phyloP scores from a whole-genome alignment of 805 yeast species.

The baker's yeast (Saccharomyces cerevisiae) region DNA sequence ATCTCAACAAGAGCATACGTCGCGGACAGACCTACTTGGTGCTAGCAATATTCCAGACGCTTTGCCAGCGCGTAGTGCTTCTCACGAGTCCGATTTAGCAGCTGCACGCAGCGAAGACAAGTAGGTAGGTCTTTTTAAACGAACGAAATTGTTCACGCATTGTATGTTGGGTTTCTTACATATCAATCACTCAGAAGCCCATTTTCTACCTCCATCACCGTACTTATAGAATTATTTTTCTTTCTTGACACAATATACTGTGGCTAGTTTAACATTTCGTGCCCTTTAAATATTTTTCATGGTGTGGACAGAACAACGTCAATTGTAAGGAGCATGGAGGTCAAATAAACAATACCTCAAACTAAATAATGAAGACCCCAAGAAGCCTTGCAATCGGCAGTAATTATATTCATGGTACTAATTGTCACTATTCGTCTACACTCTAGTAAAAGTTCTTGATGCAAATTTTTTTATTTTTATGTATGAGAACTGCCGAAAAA shows the following conservation, averaged over 20 bases:
- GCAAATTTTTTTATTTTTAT: background rate
- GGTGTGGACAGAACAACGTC: too few relatives aligned
- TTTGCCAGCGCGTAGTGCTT: background rate
- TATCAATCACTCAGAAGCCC: too few relatives aligned
- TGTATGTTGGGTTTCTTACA: too few relatives aligned
- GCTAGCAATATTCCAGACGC: background rate
- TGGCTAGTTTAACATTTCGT: too few relatives aligned
- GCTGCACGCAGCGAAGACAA: background rate
- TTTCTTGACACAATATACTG: too few relatives aligned
- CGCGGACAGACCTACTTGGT: constrained; percentile 4
- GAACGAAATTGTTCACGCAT: too few relatives aligned
- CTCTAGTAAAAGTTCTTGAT: background rate
- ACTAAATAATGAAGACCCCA: background rate
- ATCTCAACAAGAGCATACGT: background rate
- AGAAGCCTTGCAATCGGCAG: background rate
- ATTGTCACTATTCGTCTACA: background rate
- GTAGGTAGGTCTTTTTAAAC: background rate
- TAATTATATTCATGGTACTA: background rate
- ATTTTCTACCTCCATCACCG: too few relatives aligned
- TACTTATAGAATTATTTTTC: too few relatives aligned
- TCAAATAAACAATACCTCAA: background rate
- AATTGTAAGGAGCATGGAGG: background rate
- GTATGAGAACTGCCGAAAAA: background rate
- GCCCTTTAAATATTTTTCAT: too few relatives aligned
- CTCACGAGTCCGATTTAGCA: background rate